Evolutionary conservation across 495 filamentous ascomycete species (phyloP).

Genomic region (Hyaloscypha variabilis): DNA sequence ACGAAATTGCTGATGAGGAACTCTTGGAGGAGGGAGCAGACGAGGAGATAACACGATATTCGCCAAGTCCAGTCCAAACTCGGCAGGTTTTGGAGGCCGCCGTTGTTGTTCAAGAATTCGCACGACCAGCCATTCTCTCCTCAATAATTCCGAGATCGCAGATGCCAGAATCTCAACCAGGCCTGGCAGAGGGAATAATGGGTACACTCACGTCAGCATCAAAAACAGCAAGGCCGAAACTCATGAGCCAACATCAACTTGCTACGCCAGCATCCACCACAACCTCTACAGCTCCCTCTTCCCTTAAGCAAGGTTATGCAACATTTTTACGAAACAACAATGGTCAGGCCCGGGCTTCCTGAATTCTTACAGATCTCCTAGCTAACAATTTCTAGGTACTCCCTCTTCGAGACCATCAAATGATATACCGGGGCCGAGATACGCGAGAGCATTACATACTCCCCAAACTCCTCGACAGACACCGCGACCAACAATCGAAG

Average conservation of each 20-base stretch:
- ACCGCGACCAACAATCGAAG: constrained; percentile 23
- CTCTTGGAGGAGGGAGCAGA: constrained; percentile 13
- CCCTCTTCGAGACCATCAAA: constrained; percentile 13
- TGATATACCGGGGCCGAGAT: constrained; percentile 4
- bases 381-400: constrained; percentile 14
- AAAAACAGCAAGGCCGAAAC: constrained; percentile 27
- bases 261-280: constrained; percentile 45
- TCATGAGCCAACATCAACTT: constrained; percentile 30
- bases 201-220: constrained; percentile 56
- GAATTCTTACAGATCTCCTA: not conserved
- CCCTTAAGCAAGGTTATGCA: constrained; percentile 44
- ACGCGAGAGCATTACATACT: constrained; percentile 13
- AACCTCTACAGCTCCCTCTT: constrained; percentile 38
- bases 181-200: constrained; percentile 46
- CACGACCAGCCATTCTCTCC: constrained; percentile 24
- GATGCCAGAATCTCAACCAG: constrained; percentile 12
- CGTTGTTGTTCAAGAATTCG: constrained; percentile 27
- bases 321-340: constrained; percentile 24
- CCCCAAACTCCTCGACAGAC: constrained; percentile 32
- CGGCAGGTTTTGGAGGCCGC: constrained; percentile 17
- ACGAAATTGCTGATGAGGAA: constrained; percentile 10
- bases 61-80: constrained; percentile 10
- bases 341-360: constrained; percentile 22
- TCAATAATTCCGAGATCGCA: constrained; percentile 20
- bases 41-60: not conserved